phyloP scores from a whole-genome alignment of 768 basidiomycete species.

The Phanerochaete sordida region DNA sequence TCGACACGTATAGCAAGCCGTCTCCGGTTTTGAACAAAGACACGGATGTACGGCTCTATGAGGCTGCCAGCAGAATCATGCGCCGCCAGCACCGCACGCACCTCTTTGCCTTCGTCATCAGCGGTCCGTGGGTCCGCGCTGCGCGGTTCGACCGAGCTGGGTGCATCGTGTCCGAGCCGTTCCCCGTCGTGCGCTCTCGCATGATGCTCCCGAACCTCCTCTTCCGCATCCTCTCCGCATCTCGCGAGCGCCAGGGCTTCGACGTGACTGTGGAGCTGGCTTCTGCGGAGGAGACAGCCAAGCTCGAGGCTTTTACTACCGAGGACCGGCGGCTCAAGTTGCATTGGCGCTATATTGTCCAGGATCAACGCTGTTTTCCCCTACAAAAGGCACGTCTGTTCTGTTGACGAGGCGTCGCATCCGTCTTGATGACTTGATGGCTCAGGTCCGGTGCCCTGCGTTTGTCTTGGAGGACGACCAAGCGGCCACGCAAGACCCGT shows the following conservation, averaged over 20 bases:
- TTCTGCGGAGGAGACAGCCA: not conserved
- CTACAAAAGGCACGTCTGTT: too few relatives aligned
- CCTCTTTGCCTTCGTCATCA: not conserved
- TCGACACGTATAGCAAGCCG: too few relatives aligned
- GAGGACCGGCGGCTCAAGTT: not conserved
- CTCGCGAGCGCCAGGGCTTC: not conserved
- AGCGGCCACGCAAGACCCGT: not conserved
- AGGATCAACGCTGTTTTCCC: not conserved
- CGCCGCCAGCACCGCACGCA: constrained; percentile 4
- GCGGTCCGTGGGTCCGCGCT: not conserved
- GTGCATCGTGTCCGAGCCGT: not conserved
- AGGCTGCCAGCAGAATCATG: constrained; percentile 2
- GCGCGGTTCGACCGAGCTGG: constrained; percentile 4
- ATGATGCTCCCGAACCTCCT: not conserved
- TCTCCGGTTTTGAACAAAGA: too few relatives aligned
- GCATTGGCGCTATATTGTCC: not conserved
- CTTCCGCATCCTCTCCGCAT: not conserved
- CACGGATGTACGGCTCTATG: too few relatives aligned
- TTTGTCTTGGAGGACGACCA: not conserved
- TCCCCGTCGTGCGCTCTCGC: not conserved
- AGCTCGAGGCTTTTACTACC: not conserved
- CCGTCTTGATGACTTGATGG: not conserved
- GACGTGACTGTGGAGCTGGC: not conserved
- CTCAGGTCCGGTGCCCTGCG: not conserved
- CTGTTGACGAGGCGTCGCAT: too few relatives aligned